Evolutionary conservation across 352 stramenopile species (phyloP).

Genomic region (Phytophthora litchii): DNA sequence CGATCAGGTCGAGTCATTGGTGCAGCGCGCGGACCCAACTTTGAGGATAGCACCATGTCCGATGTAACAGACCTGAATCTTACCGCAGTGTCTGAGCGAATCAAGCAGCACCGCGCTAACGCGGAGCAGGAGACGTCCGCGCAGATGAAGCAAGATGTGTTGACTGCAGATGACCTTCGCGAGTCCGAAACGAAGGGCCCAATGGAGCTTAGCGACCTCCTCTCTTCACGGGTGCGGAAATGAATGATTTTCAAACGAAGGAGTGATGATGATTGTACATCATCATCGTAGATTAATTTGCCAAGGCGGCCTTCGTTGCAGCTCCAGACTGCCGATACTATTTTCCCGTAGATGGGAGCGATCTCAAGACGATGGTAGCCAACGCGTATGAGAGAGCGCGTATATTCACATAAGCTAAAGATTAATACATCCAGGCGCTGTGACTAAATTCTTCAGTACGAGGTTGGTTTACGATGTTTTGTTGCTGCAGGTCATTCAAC

Average conservation of each 20-base stretch:
- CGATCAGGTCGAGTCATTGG: slow-evolving; percentile 6
- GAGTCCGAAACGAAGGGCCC: slow-evolving; percentile 46
- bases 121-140: slow-evolving; percentile 31
- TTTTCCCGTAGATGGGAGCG: slow-evolving; percentile 13
- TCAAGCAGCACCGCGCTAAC: slow-evolving; percentile 53
- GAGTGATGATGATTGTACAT: slow-evolving; percentile 9
- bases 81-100: slow-evolving; percentile 57
- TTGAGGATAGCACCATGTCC: slow-evolving; percentile 35
- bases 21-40: slow-evolving; percentile 17
- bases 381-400: slow-evolving; percentile 29
- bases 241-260: slow-evolving; percentile 5
- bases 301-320: slow-evolving; percentile 3
- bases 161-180: slow-evolving; percentile 62
- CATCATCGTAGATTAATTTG: slow-evolving; percentile 39
- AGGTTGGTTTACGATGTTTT: no score
- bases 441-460: slow-evolving; percentile 14
- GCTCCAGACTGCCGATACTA: slow-evolving; percentile 8
- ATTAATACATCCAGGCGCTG: slow-evolving; percentile 27
- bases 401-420: slow-evolving; percentile 35
- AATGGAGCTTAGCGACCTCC: slow-evolving; percentile 54
- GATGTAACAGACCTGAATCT: slow-evolving; percentile 53
- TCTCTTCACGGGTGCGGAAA: slow-evolving; percentile 34
- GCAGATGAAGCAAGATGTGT: slow-evolving; percentile 43
- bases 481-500: no score
- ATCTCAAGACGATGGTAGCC: slow-evolving; percentile 19